A percentile compares a stretch with the other conserved stretches of the same genome.
Evolutionary conservation across 257 asterid species (phyloP).

Genomic region (Solanum peruvianum): DNA sequence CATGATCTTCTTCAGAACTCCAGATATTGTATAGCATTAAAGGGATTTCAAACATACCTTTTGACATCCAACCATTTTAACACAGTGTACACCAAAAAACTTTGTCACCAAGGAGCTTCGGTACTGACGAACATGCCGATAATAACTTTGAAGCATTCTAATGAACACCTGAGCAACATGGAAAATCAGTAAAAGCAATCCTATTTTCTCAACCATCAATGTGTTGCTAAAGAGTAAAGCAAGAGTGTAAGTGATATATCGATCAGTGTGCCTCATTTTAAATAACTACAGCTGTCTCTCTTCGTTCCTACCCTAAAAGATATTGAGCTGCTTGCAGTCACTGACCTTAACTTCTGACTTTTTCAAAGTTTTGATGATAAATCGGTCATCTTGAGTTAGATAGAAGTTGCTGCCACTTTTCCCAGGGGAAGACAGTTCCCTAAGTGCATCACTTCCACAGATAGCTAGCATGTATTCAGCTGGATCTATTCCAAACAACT

Average conservation of each 20-base stretch:
- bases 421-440: slow-evolving; percentile 20
- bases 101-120: slow-evolving; percentile 10
- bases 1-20: neutral
- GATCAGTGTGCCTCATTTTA: neutral
- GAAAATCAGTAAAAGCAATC: neutral
- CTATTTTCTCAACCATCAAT: neutral
- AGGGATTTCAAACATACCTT: slow-evolving; percentile 8
- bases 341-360: slow-evolving; percentile 24
- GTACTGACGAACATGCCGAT: slow-evolving; percentile 9
- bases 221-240: neutral
- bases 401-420: slow-evolving; percentile 26
- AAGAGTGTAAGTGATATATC: neutral
- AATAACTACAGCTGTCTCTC: neutral
- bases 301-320: neutral
- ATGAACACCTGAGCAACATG: slow-evolving; percentile 8
- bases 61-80: slow-evolving; percentile 14
- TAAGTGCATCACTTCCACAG: slow-evolving; percentile 19
- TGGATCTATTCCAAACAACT: slow-evolving; percentile 15
- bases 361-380: slow-evolving; percentile 20
- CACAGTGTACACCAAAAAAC: slow-evolving; percentile 19
- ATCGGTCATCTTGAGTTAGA: slow-evolving; percentile 16
- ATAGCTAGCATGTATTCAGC: slow-evolving; percentile 22
- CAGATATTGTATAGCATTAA: neutral
- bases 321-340: neutral
- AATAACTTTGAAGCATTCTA: slow-evolving; percentile 16